Base-by-base conservation (phyloP, 352 stramenopile species). In the Sclerospora graminicola region DNA sequence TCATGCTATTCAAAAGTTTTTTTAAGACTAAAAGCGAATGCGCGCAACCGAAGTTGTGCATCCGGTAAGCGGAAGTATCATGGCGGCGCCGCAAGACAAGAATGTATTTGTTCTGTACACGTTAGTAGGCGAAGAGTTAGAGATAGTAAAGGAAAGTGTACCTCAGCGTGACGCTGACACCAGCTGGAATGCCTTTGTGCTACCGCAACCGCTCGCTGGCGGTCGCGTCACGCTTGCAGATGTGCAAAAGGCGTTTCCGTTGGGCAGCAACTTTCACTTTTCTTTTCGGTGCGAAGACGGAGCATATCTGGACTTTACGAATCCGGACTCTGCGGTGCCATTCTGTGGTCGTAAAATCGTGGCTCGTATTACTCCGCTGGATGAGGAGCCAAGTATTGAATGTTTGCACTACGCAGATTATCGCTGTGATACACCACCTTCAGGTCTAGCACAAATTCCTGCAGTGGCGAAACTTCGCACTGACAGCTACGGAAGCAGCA, bases 171-270 rank as follows among this genome's bases (percentile, higher is more conserved):
- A 29, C 32, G 68, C 70, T 1, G 76, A 89, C 42, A 69, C 53
- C 36, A 71, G 79, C 40, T 84, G 69, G 61, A 89, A 89, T 47
- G 77, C 77, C n/a, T 89, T 89, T 46, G 47, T 62, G 8, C 51
- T 87, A 30, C 40, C 48, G 1, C 26, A 52, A 8, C 54, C 45
- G 26, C 32, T 45, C 11, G 38, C 51, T 2, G 50, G 40, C 11
- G 43, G 34, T 20, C 44, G 39, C 13, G 61, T 89, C 19, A 57
- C 52, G 0, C 67, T 92, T 4, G 46, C 47, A 3, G 66, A 89
- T 43, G 52, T 92, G 18, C 69, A 82, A 57, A 57, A 52, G 30
- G 73, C 75, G 13, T 92, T 89, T 51, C 80, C 80, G 9, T 57
- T 92, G 2, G 80, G 73, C 26, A 62, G 42, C 16, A 60, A 53